Evolutionary conservation across 495 filamentous ascomycete genomes (phyloP), one percentile per base, ranked within the genome.

Genomic region (Hyphodiscus hymeniophilus): DNA sequence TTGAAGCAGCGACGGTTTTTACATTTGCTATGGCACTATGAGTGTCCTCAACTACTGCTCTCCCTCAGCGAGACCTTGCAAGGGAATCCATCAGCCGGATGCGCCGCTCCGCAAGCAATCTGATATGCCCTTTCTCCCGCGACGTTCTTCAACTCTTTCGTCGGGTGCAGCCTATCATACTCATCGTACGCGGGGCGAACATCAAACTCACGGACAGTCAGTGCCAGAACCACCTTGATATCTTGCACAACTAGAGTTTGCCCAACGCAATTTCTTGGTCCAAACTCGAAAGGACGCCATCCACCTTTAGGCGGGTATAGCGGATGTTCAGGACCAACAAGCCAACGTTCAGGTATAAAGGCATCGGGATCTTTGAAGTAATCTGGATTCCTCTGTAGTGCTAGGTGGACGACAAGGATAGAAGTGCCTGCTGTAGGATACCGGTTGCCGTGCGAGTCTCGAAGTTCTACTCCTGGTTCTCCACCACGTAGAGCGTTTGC

Each of bases 231-330:
- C 18, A 73, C 59, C 44, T 63, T 62, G 20, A 72, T 54, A 55
- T 79, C 72, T 6, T 66, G 60, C 53, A 73, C 60, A 3, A 71
- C 71, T 26, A 77, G 58, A 21, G 71, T 66, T 60, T 78, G 70
- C 0, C 75, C 75, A 13, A 80, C 69, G 52, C 76, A 80, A 24
- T 66, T 68, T 5, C 76, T 52, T 2, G 74, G 68, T 7, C 75
- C 75, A 12, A 45, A 54, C 33, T 72, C 73, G 43, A 80, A 80
- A 18, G 72, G 67, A 6, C 66, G 59, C 67, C 67, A 80, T 0
- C 69, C 68, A 38, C 66, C 65, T 50, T 72, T 71, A 7, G 50
- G 46, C 21, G 71, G 59, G 47, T 59, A 61, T 42, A 71, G 47
- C 1, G 38, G 33, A 20, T 65, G 55, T 13, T 64, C 60, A 3